A percentile compares a stretch with the other conserved stretches of the same genome.
These are phyloP conservation scores for Stachybotrys echinatus DNA, from an alignment of 2,329 filamentous ascomycete species.

Conservation along the genomic window DNA sequence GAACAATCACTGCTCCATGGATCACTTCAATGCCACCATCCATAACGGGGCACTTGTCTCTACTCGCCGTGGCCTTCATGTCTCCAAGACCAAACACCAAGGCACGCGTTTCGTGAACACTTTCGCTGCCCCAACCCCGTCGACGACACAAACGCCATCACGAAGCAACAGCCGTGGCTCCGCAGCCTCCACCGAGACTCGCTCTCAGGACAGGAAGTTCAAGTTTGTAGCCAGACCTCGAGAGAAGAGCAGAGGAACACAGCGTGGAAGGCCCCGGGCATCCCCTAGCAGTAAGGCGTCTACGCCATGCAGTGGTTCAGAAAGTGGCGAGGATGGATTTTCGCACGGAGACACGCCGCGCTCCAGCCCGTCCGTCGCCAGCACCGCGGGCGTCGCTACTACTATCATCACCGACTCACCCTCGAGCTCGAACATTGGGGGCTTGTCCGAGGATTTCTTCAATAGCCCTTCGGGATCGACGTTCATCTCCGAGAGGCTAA, in stretches of 20 bases:
- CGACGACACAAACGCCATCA: background rate
- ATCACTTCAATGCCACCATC: slow-evolving; percentile 32
- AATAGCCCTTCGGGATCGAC: background rate
- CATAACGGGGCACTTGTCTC: slow-evolving; percentile 29
- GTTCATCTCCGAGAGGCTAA: background rate
- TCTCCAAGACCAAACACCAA: slow-evolving; percentile 33
- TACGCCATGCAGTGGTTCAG: background rate
- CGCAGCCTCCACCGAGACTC: background rate
- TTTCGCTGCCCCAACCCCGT: slow-evolving; percentile 7
- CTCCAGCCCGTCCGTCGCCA: background rate
- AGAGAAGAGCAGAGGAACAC: background rate
- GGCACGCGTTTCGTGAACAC: slow-evolving; percentile 33
- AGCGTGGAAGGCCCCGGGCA: background rate
- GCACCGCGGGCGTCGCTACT: background rate
- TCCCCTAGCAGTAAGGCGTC: background rate
- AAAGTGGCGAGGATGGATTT: slow-evolving; percentile 1
- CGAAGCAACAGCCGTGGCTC: slow-evolving; percentile 1
- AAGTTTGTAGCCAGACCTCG: background rate
- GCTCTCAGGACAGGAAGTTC: background rate
- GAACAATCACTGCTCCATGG: slow-evolving; percentile 30
- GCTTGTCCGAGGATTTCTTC: background rate
- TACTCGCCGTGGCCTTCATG: slow-evolving; percentile 31
- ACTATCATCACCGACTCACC: background rate
- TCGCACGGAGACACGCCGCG: background rate
- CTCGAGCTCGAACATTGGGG: background rate